These are phyloP conservation scores for Chlamydomonas incerta DNA, from an alignment of 139 green algal genomes.

Conservation along the genomic window DNA sequence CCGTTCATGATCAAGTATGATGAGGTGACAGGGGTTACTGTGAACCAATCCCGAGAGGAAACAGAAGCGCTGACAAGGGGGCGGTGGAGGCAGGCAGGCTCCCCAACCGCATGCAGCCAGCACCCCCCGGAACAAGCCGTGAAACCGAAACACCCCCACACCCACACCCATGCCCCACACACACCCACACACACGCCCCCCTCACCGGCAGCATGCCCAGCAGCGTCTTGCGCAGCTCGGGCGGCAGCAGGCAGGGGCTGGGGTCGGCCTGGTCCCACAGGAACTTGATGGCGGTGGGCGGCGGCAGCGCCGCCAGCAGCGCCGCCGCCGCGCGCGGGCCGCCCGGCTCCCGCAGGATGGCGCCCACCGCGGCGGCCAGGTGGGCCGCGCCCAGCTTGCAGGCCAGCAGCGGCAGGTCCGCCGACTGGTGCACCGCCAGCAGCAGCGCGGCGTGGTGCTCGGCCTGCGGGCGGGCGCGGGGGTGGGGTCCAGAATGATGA, in stretches of 20 bases:
- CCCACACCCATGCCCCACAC: too few species aligned
- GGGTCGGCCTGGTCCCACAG: constrained; percentile 35
- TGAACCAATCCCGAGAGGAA: too few species aligned
- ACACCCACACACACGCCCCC: too few species aligned
- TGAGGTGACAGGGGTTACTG: too few species aligned
- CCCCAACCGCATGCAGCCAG: too few species aligned
- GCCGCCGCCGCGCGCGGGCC: background rate
- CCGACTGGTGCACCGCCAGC: background rate
- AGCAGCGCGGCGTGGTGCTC: constrained; percentile 30
- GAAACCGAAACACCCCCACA: too few species aligned
- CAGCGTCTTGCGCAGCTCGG: background rate
- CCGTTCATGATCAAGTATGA: too few species aligned
- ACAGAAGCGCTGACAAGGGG: too few species aligned
- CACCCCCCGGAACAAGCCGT: too few species aligned
- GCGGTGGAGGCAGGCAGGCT: too few species aligned
- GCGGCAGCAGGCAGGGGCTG: constrained; percentile 41
- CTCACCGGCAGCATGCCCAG: too few species aligned
- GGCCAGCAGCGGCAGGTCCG: constrained; percentile 31
- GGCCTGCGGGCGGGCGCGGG: background rate
- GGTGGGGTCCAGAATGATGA: too few species aligned
- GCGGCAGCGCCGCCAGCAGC: constrained; percentile 41
- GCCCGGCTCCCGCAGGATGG: background rate
- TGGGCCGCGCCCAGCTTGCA: background rate
- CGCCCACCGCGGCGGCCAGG: background rate
- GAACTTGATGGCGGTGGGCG: constrained; percentile 18